Base-by-base conservation (phyloP, 2,329 filamentous ascomycete genomes). In the Moelleriella libera region DNA sequence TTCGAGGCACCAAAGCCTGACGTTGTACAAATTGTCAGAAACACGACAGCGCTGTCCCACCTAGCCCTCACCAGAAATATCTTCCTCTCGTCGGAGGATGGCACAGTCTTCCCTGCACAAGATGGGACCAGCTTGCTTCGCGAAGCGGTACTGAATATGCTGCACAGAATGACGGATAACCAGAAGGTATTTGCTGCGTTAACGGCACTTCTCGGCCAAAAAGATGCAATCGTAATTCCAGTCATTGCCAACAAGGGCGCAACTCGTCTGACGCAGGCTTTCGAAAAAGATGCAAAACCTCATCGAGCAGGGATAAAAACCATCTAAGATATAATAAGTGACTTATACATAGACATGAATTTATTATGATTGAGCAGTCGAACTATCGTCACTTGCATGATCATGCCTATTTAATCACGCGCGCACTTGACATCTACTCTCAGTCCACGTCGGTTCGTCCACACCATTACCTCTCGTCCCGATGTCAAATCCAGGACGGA, bases 401-500 rank as follows among this genome's bases (percentile, higher is more conserved):
- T 21, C 21, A 21, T 21, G 21, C 21, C 21, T 21, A 21, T 21
- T 21, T 21, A 21, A 21, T 21, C 21, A 21, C 21, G 21, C 3
- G 21, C 21, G 21, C 3, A 21, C 21, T 21, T 21, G 21, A 21
- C 10, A 45, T 4, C 14, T 46, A 12, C 11, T 12, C 34, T 47
- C 37, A 30, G 45, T 29, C 45, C 45, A 47, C 10, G 12, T 11
- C 9, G 45, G 39, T 11, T 29, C 11, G 12, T 47, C 45, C 12
- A 47, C 45, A 5, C 45, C 45, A 30, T 47, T 47, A 8, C 39
- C 45, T n/a, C 45, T 30, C 11, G 45, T 43, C 5, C 45, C 45
- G 3, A 47, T 41, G 28, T 47, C 42, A 28, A 42, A 47, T 9
- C 21, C 29, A n/a, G 41, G 45, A 14, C 42, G 7, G n/a, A 47